Evolutionary conservation across 768 basidiomycete genomes (phyloP).

Genomic region (Pisolithus albus): DNA sequence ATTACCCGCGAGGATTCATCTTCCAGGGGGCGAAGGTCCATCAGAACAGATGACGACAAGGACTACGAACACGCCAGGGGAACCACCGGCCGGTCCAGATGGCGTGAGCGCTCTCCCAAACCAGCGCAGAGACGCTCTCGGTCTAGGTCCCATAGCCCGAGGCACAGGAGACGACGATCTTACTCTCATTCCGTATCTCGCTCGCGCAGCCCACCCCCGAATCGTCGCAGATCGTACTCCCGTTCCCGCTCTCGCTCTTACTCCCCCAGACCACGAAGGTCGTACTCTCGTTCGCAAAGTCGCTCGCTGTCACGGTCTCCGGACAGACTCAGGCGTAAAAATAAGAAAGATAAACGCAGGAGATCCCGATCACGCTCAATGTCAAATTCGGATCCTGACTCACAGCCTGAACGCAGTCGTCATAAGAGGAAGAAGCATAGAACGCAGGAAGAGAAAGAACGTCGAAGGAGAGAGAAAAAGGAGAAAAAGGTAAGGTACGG

Average conservation of each 20-base stretch:
- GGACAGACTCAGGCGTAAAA: constrained; percentile 17
- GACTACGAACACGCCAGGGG: background rate
- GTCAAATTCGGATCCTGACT: constrained; percentile 27
- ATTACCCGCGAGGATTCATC: background rate
- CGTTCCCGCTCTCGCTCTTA: constrained; percentile 16
- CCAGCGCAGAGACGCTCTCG: constrained; percentile 1
- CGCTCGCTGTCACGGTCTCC: constrained; percentile 33
- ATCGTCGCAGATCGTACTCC: constrained; percentile 3
- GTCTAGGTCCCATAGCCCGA: background rate
- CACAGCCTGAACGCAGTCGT: constrained; percentile 28
- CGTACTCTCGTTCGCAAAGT: constrained; percentile 22
- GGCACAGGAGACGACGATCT: background rate
- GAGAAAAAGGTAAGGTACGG: constrained; percentile 51
- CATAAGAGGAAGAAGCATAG: constrained; percentile 42
- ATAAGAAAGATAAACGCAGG: constrained; percentile 25
- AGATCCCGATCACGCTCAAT: constrained; percentile 34
- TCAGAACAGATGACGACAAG: background rate
- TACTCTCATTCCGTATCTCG: constrained; percentile 6
- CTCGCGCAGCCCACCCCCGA: constrained; percentile 12
- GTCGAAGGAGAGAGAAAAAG: constrained; percentile 59
- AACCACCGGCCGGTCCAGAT: background rate
- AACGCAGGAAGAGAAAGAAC: constrained; percentile 42
- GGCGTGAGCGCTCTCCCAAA: no score
- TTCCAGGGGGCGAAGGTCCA: background rate
- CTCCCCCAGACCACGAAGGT: constrained; percentile 16